Evolutionary conservation across 1,284 basidiomycete genomes (phyloP).

Genomic region (Cryptococcus floricola): DNA sequence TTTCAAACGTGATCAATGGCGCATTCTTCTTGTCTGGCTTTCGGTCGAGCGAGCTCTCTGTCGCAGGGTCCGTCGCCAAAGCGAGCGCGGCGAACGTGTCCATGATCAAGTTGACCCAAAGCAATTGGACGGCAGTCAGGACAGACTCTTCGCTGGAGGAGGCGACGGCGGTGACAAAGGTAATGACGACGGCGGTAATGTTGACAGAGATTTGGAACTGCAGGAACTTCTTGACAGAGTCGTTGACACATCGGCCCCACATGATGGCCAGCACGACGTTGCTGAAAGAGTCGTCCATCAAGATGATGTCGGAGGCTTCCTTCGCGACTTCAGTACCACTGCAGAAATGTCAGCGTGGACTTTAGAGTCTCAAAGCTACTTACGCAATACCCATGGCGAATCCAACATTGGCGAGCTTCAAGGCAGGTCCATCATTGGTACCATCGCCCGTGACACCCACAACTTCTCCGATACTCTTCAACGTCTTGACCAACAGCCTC

Average conservation of each 20-base stretch:
- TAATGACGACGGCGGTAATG: conserved; percentile 90
- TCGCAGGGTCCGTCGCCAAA: conserved; percentile 91
- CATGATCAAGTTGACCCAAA: conserved; percentile 69
- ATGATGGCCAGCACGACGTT: conserved; percentile 96
- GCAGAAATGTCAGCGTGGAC: background rate
- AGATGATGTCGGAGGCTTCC: conserved; percentile 97
- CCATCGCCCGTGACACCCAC: conserved; percentile 98
- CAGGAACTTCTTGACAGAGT: conserved; percentile 93
- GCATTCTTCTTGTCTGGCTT: conserved; percentile 85
- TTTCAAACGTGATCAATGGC: conserved; percentile 83
- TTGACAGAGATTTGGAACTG: conserved; percentile 98
- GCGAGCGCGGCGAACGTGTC: conserved; percentile 97
- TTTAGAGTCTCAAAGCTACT: conserved; percentile 4
- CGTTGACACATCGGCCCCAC: conserved; percentile 98
- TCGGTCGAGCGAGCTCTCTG: conserved; percentile 72
- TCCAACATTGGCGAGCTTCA: conserved; percentile 90
- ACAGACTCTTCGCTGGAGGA: conserved; percentile 74
- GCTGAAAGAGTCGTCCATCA: conserved; percentile 97
- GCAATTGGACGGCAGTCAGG: conserved; percentile 86
- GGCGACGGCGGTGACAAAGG: conserved; percentile 84
- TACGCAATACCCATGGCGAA: conserved; percentile 95
- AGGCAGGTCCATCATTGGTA: conserved; percentile 94
- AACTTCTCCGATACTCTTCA: conserved; percentile 83
- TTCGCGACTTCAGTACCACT: conserved; percentile 95
- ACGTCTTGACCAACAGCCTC: conserved; percentile 82